Percentiles rank a stretch among this genome's conserved stretches.
Conservation (phyloP, 805 yeast genomes). For the Suhomyces sp. region DNA sequence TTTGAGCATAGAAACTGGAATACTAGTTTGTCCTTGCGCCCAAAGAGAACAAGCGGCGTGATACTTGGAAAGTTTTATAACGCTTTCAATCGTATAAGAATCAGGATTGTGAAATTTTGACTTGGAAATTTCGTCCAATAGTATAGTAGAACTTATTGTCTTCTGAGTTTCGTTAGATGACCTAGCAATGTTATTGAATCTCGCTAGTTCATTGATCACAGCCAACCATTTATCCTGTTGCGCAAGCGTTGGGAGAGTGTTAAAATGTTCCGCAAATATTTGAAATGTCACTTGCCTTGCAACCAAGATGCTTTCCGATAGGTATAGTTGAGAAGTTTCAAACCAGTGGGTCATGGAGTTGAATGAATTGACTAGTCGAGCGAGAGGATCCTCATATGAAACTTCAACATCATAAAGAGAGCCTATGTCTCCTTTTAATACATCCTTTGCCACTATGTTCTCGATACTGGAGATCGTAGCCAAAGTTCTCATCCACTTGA, state of each 20-base stretch:
- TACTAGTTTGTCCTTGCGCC: slow-evolving; percentile 55
- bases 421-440: too few species aligned
- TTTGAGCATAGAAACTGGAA: slow-evolving; percentile 57
- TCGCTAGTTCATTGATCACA: slow-evolving; percentile 37
- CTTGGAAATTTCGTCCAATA: slow-evolving; percentile 36
- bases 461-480: slow-evolving; percentile 25
- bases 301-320: slow-evolving; percentile 44
- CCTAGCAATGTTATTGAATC: slow-evolving; percentile 45
- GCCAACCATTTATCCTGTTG: slow-evolving; percentile 18
- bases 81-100: slow-evolving; percentile 3
- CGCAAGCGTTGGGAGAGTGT: too few species aligned
- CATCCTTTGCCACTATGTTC: slow-evolving; percentile 17
- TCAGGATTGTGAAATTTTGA: slow-evolving; percentile 5
- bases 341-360: slow-evolving; percentile 36
- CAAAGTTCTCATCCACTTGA: slow-evolving; percentile 26
- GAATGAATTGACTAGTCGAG: slow-evolving; percentile 11
- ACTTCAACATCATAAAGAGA: neutral
- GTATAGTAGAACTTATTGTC: slow-evolving; percentile 48
- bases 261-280: slow-evolving; percentile 17
- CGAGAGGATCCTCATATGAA: slow-evolving; percentile 8
- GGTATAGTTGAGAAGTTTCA: slow-evolving; percentile 28
- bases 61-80: slow-evolving; percentile 31
- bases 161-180: slow-evolving; percentile 43
- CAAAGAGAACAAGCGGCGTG: slow-evolving; percentile 65
- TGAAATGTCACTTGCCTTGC: slow-evolving; percentile 42